A percentile compares a stretch with the other conserved stretches of the same genome.
phyloP scores from a whole-genome alignment of 192 early-diverging fungal genomes.

The Jimgerdemannia lactiflua region DNA sequence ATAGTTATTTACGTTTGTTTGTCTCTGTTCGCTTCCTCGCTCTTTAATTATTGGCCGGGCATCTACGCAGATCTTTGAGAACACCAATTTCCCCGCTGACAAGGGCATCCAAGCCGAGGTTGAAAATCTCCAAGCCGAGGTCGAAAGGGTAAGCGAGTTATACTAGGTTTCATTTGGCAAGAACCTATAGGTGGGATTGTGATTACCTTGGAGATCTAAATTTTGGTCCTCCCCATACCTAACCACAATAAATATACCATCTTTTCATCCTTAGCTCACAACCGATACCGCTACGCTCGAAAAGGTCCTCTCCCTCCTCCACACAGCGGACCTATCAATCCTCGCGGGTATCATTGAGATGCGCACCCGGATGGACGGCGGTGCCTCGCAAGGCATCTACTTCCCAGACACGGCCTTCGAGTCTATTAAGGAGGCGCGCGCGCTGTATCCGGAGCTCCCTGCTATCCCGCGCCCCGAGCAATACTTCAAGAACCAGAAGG shows the following conservation, averaged over 20 bases:
- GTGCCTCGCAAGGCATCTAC: constrained; percentile 9
- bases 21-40: background rate
- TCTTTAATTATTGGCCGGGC: background rate
- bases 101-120: constrained; percentile 6
- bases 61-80: constrained; percentile 6
- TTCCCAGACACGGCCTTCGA: constrained; percentile 32
- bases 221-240: too few relatives aligned
- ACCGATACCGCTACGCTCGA: constrained; percentile 4
- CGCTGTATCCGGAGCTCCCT: constrained; percentile 22
- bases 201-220: too few relatives aligned
- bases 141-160: background rate
- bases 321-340: constrained; percentile 11
- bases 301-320: constrained; percentile 18
- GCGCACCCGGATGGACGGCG: constrained; percentile 9
- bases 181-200: too few relatives aligned
- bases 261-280: constrained; percentile 2
- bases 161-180: too few relatives aligned
- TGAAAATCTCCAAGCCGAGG: constrained; percentile 5
- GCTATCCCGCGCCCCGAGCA: constrained; percentile 14
- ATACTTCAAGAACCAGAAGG: constrained; percentile 7
- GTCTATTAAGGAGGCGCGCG: constrained; percentile 27
- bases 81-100: constrained; percentile 4
- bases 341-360: constrained; percentile 32
- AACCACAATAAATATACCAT: background rate
- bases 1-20: background rate